Evolutionary conservation across 768 basidiomycete genomes (phyloP), one percentile per base, ranked within the genome.

Genomic region (Termitomyces sp.): DNA sequence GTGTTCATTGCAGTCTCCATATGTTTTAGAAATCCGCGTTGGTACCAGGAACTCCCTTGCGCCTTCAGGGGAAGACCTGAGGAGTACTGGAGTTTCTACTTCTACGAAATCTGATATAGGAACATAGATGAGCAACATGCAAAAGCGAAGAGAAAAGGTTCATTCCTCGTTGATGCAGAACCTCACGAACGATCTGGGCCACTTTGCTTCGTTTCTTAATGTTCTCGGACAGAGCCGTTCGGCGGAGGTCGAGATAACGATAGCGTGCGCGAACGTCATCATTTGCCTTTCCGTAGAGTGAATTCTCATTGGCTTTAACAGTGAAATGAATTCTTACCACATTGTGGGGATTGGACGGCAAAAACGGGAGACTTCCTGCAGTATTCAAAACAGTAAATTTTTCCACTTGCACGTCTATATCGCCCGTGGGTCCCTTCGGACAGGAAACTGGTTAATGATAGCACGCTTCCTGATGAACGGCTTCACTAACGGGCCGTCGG

Each of bases 41-140:
- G 94, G 94, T 47, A 97, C 94, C 41, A 97, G 82, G 68, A 91
- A 98, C 70, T 98, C 95, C 64, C 95, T 82, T 1, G 95, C 95
- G 33, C 95, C 95, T 76, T 98, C 95, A 22, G 94, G 93, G 2
- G 94, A 90, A 8, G 95, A 96, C 69, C 90, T 87, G 31, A 98
- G 81, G 22, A 98, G 80, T 55, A 94, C 80, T 30, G 95, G 95
- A 0, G 95, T 98, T 72, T 98, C 95, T 34, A 98, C 91, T 70
- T 97, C 95, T 55, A 86, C 78, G 72, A 98, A 98, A 66, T 83
- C 95, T 97, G 65, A 56, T 18, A 66, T 59, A n/a, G 50, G 33
- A 55, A 54, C 30, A 27, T 55, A 49, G 42, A 58, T 48, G 20
- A 65, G 47, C 24, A 58, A 46, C 36, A 18, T 48, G 55, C 52